Evolutionary conservation across 2,329 filamentous ascomycete genomes (phyloP), one percentile per base, ranked within the genome.

Genomic region (Fusarium palustre): DNA sequence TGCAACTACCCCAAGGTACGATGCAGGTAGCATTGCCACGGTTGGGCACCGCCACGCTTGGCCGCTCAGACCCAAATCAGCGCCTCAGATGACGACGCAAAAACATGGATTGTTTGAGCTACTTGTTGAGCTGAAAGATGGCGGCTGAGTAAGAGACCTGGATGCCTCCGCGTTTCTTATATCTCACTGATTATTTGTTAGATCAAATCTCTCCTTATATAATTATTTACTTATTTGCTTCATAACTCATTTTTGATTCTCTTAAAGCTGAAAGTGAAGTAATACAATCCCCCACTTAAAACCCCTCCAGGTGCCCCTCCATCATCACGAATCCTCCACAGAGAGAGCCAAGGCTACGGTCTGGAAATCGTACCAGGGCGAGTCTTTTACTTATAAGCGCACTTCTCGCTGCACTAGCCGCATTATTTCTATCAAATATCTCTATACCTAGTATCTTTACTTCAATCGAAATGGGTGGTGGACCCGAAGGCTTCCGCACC

Each of bases 401-500:
- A 2, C 0, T 64, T 38, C 18, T 65, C 49, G 33, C 55, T 55
- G 55, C 55, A 22, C 12, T 45, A 22, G 28, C 46, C 25, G 58
- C 66, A 47, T 34, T 70, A 38, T 36, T 69, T 18, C 8, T 74
- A 42, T 59, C 63, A 66, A 55, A 38, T 28, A 57, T 20, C 24
- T 34, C 28, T 24, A 36, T 34, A 3, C 22, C 43, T 31, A 43
- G 31, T 52, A 59, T 12, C 15, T 45, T 43, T 24, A 50, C 49
- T 55, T 18, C 34, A 36, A 34, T 42, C 72, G 71, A 54, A 49
- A 85, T 84, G 82, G 81, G 81, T 65, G 82, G 81, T 73, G 81
- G 81, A 77, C 79, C 80, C 41, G 69, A 80, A 61, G 87, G 86
- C 67, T 91, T 88, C 80, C 87, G 88, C 66, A 84, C 89, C 3